Percentiles rank a stretch among this genome's conserved stretches.
Conservation (phyloP, 257 asterid species). For the Parsonsia alboflavescens region DNA sequence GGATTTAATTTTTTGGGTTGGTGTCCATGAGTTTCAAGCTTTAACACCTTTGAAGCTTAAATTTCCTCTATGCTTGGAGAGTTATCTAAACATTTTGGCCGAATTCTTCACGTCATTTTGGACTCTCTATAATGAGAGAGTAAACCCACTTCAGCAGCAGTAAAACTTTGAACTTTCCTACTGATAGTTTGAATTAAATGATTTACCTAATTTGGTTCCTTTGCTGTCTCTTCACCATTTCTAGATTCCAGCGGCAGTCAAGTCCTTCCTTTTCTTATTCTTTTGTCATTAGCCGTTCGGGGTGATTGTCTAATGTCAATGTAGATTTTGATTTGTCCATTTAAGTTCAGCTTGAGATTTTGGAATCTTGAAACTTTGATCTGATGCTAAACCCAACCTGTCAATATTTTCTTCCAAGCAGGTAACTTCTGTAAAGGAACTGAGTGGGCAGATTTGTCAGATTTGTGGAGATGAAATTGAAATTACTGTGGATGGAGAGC, state of each 20-base stretch:
- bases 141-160: constrained; percentile 11
- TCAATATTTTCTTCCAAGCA: constrained; percentile 22
- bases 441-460: constrained; percentile 95
- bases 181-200: background rate
- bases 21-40: background rate
- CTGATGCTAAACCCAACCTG: constrained; percentile 10
- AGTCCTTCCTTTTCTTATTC: constrained; percentile 13
- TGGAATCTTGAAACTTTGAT: constrained; percentile 22
- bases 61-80: no score
- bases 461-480: constrained; percentile 97
- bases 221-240: constrained; percentile 20
- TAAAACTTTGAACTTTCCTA: background rate
- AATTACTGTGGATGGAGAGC: constrained; percentile 71
- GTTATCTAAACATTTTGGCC: background rate
- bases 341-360: background rate
- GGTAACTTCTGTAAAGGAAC: constrained; percentile 92
- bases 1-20: constrained; percentile 7
- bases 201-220: constrained; percentile 30
- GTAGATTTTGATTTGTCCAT: constrained; percentile 4
- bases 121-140: background rate
- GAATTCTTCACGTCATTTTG: background rate
- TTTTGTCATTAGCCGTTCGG: background rate
- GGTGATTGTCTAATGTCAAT: background rate
- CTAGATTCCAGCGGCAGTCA: constrained; percentile 34
- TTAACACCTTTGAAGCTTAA: background rate